Conservation (phyloP, 306 rosid species). For the Cucurbita argyrosperma region DNA sequence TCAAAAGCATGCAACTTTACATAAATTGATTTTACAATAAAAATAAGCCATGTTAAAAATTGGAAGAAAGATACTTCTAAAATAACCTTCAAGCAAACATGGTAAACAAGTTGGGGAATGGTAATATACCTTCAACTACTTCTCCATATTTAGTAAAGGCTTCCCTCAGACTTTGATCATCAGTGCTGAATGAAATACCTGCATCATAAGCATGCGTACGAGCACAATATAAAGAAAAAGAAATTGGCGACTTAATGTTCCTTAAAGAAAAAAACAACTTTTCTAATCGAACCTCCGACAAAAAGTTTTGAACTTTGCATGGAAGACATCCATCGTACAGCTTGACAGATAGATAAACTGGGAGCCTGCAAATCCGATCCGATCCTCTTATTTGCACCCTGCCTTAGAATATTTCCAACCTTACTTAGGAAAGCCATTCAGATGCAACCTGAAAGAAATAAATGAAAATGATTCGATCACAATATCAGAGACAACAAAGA, state of each 20-base stretch:
- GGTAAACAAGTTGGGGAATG: not conserved
- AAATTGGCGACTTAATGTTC: not conserved
- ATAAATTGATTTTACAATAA: no score
- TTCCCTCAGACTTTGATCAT: slow-evolving; percentile 58
- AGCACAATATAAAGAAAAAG: not conserved
- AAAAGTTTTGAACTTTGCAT: slow-evolving; percentile 58
- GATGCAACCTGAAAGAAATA: slow-evolving; percentile 15
- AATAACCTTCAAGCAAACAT: no score
- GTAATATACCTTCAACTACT: slow-evolving; percentile 53
- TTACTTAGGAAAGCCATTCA: slow-evolving; percentile 75
- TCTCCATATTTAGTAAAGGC: slow-evolving; percentile 70
- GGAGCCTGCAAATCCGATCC: slow-evolving; percentile 28
- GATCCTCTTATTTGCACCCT: slow-evolving; percentile 33
- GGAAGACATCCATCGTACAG: slow-evolving; percentile 48
- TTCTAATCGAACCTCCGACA: slow-evolving; percentile 48
- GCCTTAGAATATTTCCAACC: slow-evolving; percentile 63
- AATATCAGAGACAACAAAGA: not conserved
- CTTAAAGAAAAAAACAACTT: not conserved
- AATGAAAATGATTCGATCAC: not conserved
- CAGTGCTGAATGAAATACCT: slow-evolving; percentile 64
- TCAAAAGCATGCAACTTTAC: no score
- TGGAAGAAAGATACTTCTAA: no score
- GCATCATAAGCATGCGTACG: not conserved
- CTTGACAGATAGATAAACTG: slow-evolving; percentile 38
- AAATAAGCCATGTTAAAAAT: no score